Percentiles rank a stretch among this genome's conserved stretches.
Conservation (phyloP, 2,329 filamentous ascomycete species). For the Ceratocystis lukuohia region DNA sequence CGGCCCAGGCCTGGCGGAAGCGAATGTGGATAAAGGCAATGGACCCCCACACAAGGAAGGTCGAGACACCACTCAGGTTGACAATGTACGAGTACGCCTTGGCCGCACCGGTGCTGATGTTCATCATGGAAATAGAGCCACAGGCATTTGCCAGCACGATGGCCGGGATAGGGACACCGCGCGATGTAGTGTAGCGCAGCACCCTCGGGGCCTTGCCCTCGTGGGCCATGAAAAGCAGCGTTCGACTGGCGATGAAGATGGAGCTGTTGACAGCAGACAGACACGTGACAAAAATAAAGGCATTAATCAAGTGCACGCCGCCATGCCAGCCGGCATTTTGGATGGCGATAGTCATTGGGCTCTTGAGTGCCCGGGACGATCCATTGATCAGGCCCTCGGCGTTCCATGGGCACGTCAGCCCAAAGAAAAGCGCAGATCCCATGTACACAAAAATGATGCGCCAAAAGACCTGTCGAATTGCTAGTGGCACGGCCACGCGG, state of each 20-base stretch:
- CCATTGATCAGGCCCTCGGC: conserved; percentile 49
- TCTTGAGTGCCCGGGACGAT: conserved; percentile 49
- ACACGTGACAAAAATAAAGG: conserved; percentile 61
- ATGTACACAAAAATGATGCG: conserved; percentile 52
- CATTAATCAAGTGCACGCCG: conserved; percentile 65
- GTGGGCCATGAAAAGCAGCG: conserved; percentile 62
- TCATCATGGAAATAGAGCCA: conserved; percentile 63
- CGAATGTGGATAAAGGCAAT: conserved; percentile 61
- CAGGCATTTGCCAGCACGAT: conserved; percentile 58
- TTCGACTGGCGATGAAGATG: conserved; percentile 65
- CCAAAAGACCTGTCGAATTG: conserved; percentile 48
- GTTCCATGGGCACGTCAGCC: conserved; percentile 59
- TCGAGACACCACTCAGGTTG: conserved; percentile 55
- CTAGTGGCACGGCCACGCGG: conserved; percentile 40
- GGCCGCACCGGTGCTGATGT: conserved; percentile 51
- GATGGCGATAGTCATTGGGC: conserved; percentile 61
- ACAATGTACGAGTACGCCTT: conserved; percentile 57
- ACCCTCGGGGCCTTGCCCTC: conserved; percentile 57
- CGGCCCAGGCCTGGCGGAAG: conserved; percentile 50
- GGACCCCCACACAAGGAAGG: conserved; percentile 57
- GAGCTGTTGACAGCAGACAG: conserved; percentile 60
- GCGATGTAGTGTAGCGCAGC: conserved; percentile 51
- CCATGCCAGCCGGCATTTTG: conserved; percentile 60
- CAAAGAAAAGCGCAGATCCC: conserved; percentile 61
- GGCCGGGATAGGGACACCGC: conserved; percentile 48